A percentile compares a stretch with the other conserved stretches of the same genome.
phyloP scores from a whole-genome alignment of 352 stramenopile species.

The Elongisporangium undulatum region DNA sequence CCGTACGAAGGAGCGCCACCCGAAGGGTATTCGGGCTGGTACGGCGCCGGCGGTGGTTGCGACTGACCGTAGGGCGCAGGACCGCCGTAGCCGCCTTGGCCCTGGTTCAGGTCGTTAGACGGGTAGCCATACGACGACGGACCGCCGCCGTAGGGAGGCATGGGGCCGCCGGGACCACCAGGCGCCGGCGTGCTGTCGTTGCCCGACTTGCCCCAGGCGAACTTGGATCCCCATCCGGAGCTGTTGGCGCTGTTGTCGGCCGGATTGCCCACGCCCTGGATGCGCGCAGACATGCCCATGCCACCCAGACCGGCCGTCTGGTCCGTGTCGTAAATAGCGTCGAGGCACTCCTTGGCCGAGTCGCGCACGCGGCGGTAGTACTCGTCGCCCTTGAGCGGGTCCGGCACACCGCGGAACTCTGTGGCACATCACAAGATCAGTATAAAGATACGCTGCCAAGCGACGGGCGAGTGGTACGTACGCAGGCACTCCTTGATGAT shows the following conservation, averaged over 20 bases:
- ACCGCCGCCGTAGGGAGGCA: conserved; percentile 37
- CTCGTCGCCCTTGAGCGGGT: conserved; percentile 94
- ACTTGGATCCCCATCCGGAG: conserved; percentile 69
- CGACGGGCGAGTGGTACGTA: conserved; percentile 21
- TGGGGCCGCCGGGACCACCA: conserved; percentile 46
- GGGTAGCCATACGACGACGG: conserved; percentile 43
- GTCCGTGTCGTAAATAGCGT: conserved; percentile 93
- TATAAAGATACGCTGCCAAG: conserved; percentile 1
- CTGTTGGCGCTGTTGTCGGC: conserved; percentile 29
- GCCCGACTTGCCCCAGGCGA: conserved; percentile 58
- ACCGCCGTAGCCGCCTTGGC: conserved; percentile 40
- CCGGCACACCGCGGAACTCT: conserved; percentile 90
- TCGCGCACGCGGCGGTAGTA: conserved; percentile 91
- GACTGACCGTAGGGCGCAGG: conserved; percentile 39
- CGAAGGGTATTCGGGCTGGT: conserved; percentile 45
- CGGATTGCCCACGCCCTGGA: conserved; percentile 72
- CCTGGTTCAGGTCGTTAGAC: conserved; percentile 30
- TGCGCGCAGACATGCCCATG: conserved; percentile 80
- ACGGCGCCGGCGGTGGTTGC: conserved; percentile 19
- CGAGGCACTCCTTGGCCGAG: conserved; percentile 92
- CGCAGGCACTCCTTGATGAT: conserved; percentile 91
- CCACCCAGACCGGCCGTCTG: conserved; percentile 48
- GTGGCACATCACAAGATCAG: conserved; percentile 3
- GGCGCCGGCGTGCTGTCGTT: conserved; percentile 49
- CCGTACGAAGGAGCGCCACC: conserved; percentile 24